Conservation (phyloP, 371 early-diverging fungal genomes). For the Mucor mucedo region DNA sequence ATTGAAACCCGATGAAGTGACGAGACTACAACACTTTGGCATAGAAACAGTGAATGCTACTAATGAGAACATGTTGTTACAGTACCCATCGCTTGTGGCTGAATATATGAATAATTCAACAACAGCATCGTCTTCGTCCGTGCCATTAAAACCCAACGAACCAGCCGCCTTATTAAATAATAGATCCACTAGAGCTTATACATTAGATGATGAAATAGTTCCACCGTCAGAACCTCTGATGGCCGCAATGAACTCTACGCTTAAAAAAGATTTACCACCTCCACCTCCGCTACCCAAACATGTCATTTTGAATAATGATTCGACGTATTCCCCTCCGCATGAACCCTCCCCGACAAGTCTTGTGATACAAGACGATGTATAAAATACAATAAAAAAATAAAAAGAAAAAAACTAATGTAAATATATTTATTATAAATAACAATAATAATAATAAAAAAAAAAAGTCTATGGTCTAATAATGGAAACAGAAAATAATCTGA, state of each 20-base stretch:
- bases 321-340: conserved; percentile 21
- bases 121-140: neutral
- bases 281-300: conserved; percentile 25
- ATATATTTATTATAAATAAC: neutral
- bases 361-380: neutral
- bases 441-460: conserved; percentile 1
- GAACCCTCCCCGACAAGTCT: conserved; percentile 10
- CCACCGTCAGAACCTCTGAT: conserved; percentile 13
- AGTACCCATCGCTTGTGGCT: neutral
- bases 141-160: neutral
- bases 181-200: neutral
- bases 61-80: neutral
- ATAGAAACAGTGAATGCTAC: neutral
- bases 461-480: conserved; percentile 5
- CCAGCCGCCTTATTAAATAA: neutral
- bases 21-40: neutral
- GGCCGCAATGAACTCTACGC: neutral
- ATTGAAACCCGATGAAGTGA: conserved; percentile 16
- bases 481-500: conserved; percentile 17
- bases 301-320: neutral
- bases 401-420: neutral
- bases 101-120: neutral
- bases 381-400: neutral
- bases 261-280: neutral
- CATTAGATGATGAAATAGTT: conserved; percentile 13